Base-by-base conservation (phyloP, 1,284 basidiomycete species). In the Cryptococcus wingfieldii region DNA sequence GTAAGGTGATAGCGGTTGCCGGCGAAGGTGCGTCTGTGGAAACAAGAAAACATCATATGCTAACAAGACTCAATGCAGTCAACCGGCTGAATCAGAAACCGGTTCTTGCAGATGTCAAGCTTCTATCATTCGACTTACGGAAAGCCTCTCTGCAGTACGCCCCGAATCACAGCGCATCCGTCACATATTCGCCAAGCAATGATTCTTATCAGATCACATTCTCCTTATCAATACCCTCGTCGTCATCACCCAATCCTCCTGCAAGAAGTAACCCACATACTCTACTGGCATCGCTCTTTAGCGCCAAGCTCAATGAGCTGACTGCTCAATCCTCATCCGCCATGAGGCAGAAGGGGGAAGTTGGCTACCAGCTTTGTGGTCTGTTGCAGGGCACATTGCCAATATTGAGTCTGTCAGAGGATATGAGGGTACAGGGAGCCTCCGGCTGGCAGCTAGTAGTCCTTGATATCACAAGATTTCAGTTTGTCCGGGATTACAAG, bases 1-100 rank as follows among this genome's bases (percentile, higher is more conserved):
- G 88, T 39, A 93, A 91, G 76, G 89, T 94, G 81, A 88, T 92
- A 16, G 87, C 92, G 41, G 90, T 96, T 55, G 90, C 90, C 6
- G 83, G 90, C 61, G 89, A 93, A 79, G 84, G 89, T 87, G 67
- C 63, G 77, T 67, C 18, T 18, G 10, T 18, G 12, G 31, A 31
- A 46, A 13, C 25, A 27, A 7, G 19, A 23, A 5, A 13, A 25
- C 2, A 16, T 1, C 19, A 46, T 23, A 8, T 42, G 27, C 19
- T 14, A 9, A 46, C 16, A 16, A 23, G 4, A 28, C 27, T 27
- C 13, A 31, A 31, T 27, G 27, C 14, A 90, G 89, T 93, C 42
- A 87, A 86, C 10, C 85, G 88, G 66, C 87, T 92, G 83, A 83
- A 86, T 45, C 84, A 85, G 63, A 80, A 81, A 60, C 83, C 82